Base-by-base conservation (phyloP, 176 grass and related monocot genomes). In the Oryza punctata region DNA sequence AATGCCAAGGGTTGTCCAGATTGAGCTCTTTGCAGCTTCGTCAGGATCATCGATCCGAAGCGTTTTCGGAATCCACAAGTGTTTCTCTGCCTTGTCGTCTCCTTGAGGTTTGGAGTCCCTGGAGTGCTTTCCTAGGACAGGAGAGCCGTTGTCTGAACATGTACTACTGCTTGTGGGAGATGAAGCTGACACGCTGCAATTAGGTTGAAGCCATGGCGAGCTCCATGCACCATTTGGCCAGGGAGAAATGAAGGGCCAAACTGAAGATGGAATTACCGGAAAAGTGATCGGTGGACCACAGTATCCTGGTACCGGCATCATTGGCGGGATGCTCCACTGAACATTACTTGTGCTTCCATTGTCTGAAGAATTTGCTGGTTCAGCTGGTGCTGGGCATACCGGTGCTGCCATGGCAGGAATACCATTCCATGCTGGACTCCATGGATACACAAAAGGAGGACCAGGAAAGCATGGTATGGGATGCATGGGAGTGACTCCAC, bases 1-100 rank as follows among this genome's bases (percentile, higher is more conserved):
- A 12, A 89, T 80, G 41, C 89, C 91, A 3, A 99, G 85, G 12
- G 91, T 89, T 21, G 97, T 64, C 89, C 97, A 96, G 47, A 96
- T 94, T 5, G 93, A 99, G 69, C 91, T 94, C 93, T 90, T 99
- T 11, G 91, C 89, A 25, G 93, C 91, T 78, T 96, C 97, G 7
- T 92, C 93, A 0, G 93, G 89, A 76, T 94, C 94, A 65, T 91
- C 89, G 1, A 99, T 99, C 74, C 93, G 85, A 35, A 94, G 85
- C 1, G 89, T 95, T 44, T 92, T 95, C 4, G 96, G 95, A 59
- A 93, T 75, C 91, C 89, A 93, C 64, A 92, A 65, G 13, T 69
- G 86, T 68, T 49, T 81, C 37, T 88, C 87, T 64, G 13, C 54
- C 69, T 90, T 91, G 2, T 81, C 81, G 37, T 87, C 73, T 35